Base-by-base conservation (phyloP, 192 early-diverging fungal genomes). In the Thamnidium elegans region DNA sequence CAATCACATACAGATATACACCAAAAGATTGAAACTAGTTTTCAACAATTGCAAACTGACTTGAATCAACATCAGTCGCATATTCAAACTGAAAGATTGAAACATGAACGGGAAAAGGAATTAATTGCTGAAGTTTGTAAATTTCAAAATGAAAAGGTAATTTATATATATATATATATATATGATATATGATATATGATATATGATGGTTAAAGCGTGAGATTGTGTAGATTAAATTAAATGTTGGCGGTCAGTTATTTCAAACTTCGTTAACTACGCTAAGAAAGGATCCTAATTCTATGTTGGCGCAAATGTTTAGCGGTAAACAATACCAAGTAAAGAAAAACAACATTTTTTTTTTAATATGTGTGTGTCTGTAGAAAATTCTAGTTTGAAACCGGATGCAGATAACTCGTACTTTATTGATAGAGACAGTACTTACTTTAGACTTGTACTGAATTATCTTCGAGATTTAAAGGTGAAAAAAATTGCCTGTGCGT, bases 331-430 rank as follows among this genome's bases (percentile, higher is more conserved):
- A 47, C n/a, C 5, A 19, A 13, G 5, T 1, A 34, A 48, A 17
- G 5, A 31, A 21, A 17, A 19, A 13, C 36, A 30, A 0, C 42
- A 7, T 21, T 10, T 46, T 15, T 19, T 8, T 43, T 39, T 20
- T 39, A 21, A 26, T 60, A 3, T 23, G 21, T 54, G 39, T 23
- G 21, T 54, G 5, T 21, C 0, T 26, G 23, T 15, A 53, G 17
- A 65, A 36, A 53, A 39, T 53, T 30, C 34, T 15, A 13, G 19
- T 3, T 34, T 71, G 14, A 30, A 43, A 14, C 48, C 55, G 13
- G 70, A 71, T 44, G 46, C 36, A 20, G 64, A 71, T 36, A 55
- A 64, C n/a, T 71, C 70, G 4, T 71, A 71, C 23, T 71, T 71
- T 45, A 71, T 71, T 32, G 70, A 71, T 34, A 55, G 70, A 58